Base-by-base conservation (phyloP, 345 rosid genomes). In the Aurinia saxatilis region DNA sequence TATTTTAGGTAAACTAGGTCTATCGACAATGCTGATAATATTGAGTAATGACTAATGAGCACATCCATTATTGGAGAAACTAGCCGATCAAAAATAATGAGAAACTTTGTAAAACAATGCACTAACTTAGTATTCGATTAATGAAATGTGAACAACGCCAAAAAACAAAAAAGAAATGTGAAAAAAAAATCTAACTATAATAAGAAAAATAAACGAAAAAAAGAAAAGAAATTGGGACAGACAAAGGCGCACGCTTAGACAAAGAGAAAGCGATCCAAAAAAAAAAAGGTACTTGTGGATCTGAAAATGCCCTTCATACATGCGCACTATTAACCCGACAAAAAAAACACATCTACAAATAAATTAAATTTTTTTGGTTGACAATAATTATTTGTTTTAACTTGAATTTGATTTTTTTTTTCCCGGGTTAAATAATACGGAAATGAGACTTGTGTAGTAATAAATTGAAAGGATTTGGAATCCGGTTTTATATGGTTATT, bases 201-300 rank as follows among this genome's bases (percentile, higher is more conserved):
- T 38, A 67, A 5, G 7, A 17, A 1, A 13, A 30, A 3, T 3
- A 3, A 40, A 18, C 6, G n/a, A 5, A 19, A 57, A 50, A 31
- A 0, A 42, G 37, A 40, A 21, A 57, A 70, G 45, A 63, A n/a
- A 56, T 37, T 15, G 54, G 31, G 50, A 56, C 63, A 63, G 38
- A 18, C 53, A 48, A 48, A 70, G 51, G 52, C 40, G 75, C 75
- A 70, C 70, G 75, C 65, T 71, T 40, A 71, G 65, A 64, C 48
- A 41, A 62, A 50, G 15, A 40, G 70, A 64, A 71, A 63, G 70
- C 60, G 44, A 71, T 71, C 27, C 35, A 50, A 12, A 46, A 44
- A 35, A 39, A 52, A 67, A 63, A 53, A n/a, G n/a, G n/a, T n/a
- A 56, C 6, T 57, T 34, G 70, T 57, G 66, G 75, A 16, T 27